Base-by-base conservation (phyloP, 306 rosid genomes). In the Ceratonia siliqua region DNA sequence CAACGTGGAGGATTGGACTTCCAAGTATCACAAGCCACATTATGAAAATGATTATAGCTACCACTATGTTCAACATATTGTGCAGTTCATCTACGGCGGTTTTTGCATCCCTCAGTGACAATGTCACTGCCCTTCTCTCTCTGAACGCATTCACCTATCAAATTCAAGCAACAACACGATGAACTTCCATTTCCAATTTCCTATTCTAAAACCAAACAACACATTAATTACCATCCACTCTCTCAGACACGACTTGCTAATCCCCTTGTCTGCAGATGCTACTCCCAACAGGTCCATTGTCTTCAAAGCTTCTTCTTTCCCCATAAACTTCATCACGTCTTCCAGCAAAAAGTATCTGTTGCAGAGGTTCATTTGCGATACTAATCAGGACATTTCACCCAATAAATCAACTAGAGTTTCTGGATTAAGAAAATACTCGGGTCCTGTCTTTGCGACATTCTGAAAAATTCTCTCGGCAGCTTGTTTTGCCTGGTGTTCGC, bases 141-240 rank as follows among this genome's bases (percentile, higher is more conserved):
- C 96, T 84, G 69, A 87, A 80, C 25, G 89, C 92, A 80, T 80
- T 75, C 39, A 90, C 89, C 96, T 90, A n/a, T n/a, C n/a, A n/a
- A n/a, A n/a, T n/a, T n/a, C n/a, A n/a, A n/a, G n/a, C n/a, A n/a
- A n/a, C n/a, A n/a, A n/a, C n/a, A n/a, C n/a, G n/a, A n/a, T n/a
- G n/a, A n/a, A n/a, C n/a, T n/a, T n/a, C n/a, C n/a, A n/a, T n/a
- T n/a, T n/a, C n/a, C n/a, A n/a, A n/a, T n/a, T n/a, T n/a, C n/a
- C n/a, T n/a, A n/a, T n/a, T n/a, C n/a, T n/a, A n/a, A n/a, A n/a
- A n/a, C n/a, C n/a, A n/a, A n/a, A n/a, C n/a, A n/a, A n/a, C n/a
- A n/a, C n/a, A n/a, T n/a, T n/a, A n/a, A n/a, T 89, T 78, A 93
- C 98, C 97, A 93, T 95, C 98, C 97, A 93, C 72, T 90, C 89